Evolutionary conservation across 176 grass and related monocot species (phyloP).

Genomic region (Lolium rigidum): DNA sequence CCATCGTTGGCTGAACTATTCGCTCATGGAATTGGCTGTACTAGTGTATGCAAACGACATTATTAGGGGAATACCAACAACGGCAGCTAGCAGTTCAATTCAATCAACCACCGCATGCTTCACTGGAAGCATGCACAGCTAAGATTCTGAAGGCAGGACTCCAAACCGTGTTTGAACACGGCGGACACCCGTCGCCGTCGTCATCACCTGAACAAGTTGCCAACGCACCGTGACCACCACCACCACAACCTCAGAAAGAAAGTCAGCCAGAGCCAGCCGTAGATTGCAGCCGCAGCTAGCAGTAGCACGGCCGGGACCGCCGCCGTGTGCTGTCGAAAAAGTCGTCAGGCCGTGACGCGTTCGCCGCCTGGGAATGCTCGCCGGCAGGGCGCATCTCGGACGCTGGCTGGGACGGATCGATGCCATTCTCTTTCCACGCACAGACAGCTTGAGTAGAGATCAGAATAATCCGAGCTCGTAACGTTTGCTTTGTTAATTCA

Average conservation of each 20-base stretch:
- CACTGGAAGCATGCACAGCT: conserved; percentile 31
- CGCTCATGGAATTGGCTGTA: not conserved
- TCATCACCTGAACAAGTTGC: not conserved
- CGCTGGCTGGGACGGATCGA: conserved; percentile 15
- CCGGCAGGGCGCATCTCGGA: conserved; percentile 5
- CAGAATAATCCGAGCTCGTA: not conserved
- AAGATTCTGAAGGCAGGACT: not conserved
- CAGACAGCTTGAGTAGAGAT: not conserved
- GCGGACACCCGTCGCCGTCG: not conserved
- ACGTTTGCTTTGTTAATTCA: not conserved
- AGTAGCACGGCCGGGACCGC: no score
- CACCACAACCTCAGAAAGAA: not conserved
- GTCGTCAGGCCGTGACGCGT: not conserved
- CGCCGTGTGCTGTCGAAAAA: not conserved
- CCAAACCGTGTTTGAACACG: conserved; percentile 32
- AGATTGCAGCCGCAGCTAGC: not conserved
- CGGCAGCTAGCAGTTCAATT: not conserved
- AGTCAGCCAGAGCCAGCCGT: conserved; percentile 25
- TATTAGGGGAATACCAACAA: not conserved
- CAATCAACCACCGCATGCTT: conserved; percentile 5
- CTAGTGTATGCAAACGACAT: not conserved
- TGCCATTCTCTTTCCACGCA: conserved; percentile 11
- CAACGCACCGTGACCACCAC: not conserved
- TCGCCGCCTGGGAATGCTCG: conserved; percentile 20
- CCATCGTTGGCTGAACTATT: not conserved